Base-by-base conservation (phyloP, 129 eudicot species). In the Helichrysum umbraculigerum region DNA sequence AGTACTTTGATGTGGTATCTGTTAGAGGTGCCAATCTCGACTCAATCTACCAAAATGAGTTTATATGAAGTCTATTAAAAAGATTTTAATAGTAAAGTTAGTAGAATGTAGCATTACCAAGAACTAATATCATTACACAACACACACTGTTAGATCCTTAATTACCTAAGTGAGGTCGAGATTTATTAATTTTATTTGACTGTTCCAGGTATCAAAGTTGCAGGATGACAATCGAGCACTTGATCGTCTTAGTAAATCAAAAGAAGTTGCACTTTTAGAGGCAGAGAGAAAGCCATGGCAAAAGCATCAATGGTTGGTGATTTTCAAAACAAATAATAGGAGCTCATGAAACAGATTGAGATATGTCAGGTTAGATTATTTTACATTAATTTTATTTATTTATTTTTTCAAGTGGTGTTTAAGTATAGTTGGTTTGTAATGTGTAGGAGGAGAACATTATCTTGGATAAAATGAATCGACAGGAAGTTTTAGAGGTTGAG, bases 201-300 rank as follows among this genome's bases (percentile, higher is more conserved):
- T 67, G 29, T 76, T 57, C 68, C 73, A 93, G 98, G 82, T 90
- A 51, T 87, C 97, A 65, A 93, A 87, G 88, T 79, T 90, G 86
- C 97, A 86, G 76, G 97, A 93, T 79, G 97, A 93, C 78, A 93
- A 93, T 71, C 82, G 76, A 83, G 98, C 98, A 30, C 86, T 93
- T 3, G 98, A 93, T 64, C 90, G 98, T 42, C 95, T 93, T 33
- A 86, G 95, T 9, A 93, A 93, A 79, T 93, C 97, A 70, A 93
- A 93, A 68, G 98, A 93, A 74, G 79, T 86, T 72, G 98, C 98
- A 66, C 87, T 93, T 32, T 72, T 92, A 85, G 98, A 92, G 72
- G 96, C 93, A 57, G 96, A 89, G 56, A 86, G 87, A 76, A 80
- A 79, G 98, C 98, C 73, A 73, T 92, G 86, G 88, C 91, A 80